A percentile compares a stretch with the other conserved stretches of the same genome.
phyloP scores from a whole-genome alignment of 768 basidiomycete species.

The Pisolithus marmoratus region DNA sequence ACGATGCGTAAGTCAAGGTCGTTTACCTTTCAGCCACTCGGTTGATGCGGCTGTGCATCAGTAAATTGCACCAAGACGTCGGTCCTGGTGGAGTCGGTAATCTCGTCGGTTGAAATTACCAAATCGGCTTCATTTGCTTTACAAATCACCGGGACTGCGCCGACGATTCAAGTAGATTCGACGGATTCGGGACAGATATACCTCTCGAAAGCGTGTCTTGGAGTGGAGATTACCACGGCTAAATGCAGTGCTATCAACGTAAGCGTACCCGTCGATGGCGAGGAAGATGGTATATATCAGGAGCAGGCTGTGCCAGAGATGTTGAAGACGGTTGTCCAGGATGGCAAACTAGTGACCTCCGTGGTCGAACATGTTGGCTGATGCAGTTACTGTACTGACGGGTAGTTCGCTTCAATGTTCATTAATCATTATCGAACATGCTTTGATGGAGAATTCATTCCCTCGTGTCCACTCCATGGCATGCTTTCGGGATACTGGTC shows the following conservation, averaged over 20 bases:
- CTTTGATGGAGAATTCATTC: background rate
- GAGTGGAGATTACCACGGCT: slow-evolving; percentile 83
- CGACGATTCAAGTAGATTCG: slow-evolving; percentile 90
- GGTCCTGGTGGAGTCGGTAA: slow-evolving; percentile 84
- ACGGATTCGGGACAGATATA: slow-evolving; percentile 96
- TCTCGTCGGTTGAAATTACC: slow-evolving; percentile 86
- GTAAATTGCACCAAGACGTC: slow-evolving; percentile 88
- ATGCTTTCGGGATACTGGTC: no score
- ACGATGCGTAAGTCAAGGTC: slow-evolving; percentile 57
- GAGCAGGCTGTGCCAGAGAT: slow-evolving; percentile 94
- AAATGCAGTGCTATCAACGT: slow-evolving; percentile 94
- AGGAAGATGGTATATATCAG: slow-evolving; percentile 87
- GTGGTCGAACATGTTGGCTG: slow-evolving; percentile 83
- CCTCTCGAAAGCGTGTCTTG: slow-evolving; percentile 76
- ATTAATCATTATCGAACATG: background rate
- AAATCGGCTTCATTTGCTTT: slow-evolving; percentile 90
- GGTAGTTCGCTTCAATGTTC: no score
- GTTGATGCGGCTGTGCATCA: slow-evolving; percentile 27
- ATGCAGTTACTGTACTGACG: background rate
- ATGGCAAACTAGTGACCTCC: slow-evolving; percentile 81
- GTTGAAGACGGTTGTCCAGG: slow-evolving; percentile 77
- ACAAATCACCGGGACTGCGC: slow-evolving; percentile 85
- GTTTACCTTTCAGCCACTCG: background rate
- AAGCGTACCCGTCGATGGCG: slow-evolving; percentile 76
- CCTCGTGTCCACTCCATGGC: no score